Evolutionary conservation across 2,329 filamentous ascomycete species (phyloP).

Genomic region (Coleophoma cylindrospora): DNA sequence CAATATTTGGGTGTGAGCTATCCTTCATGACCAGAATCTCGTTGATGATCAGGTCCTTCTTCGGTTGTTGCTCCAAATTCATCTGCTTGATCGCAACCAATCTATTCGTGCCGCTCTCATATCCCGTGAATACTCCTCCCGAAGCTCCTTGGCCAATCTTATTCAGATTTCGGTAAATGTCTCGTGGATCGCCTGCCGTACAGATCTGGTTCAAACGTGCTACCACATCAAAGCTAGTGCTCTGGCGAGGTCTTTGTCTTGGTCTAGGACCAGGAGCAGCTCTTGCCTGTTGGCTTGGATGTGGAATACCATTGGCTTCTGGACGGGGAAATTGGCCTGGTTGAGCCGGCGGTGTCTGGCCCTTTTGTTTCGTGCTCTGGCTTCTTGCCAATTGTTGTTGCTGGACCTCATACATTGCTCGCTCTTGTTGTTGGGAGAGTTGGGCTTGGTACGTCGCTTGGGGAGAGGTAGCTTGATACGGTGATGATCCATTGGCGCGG

Average conservation of each 20-base stretch:
- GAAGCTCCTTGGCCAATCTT: constrained; percentile 98
- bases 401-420: constrained; percentile 61
- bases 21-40: constrained; percentile 99
- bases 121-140: constrained; percentile 89
- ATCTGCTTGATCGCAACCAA: constrained; percentile 99
- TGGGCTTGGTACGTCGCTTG: constrained; percentile 54
- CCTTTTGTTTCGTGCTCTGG: constrained; percentile 64
- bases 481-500: constrained; percentile 46
- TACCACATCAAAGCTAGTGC: constrained; percentile 76
- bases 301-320: constrained; percentile 33
- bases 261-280: constrained; percentile 57
- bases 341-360: constrained; percentile 43
- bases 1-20: constrained; percentile 95
- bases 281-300: constrained; percentile 24
- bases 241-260: constrained; percentile 74
- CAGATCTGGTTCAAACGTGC: constrained; percentile 84
- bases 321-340: constrained; percentile 40
- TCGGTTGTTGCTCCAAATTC: constrained; percentile 97
- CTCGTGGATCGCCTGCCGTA: constrained; percentile 80
- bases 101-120: constrained; percentile 76
- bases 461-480: constrained; percentile 19
- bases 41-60: constrained; percentile 99
- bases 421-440: constrained; percentile 74
- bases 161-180: constrained; percentile 79
- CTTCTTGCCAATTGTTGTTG: constrained; percentile 73